Evolutionary conservation across 2,329 filamentous ascomycete species (phyloP), one percentile per base, ranked within the genome.

Genomic region (Atkinsonella hypoxylon): DNA sequence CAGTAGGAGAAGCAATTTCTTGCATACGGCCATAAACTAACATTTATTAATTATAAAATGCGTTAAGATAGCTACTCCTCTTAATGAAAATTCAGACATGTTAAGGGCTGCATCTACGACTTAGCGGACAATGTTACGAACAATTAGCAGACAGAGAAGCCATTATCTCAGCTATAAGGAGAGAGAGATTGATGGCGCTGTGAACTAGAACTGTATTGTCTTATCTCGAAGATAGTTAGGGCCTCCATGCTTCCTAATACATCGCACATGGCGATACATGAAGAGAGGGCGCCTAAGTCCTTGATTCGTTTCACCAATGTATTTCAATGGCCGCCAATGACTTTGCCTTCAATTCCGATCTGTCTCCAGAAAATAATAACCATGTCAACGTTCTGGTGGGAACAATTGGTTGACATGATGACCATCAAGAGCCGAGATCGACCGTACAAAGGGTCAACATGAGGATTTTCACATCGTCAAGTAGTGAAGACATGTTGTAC

Each of bases 201-300:
- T 82, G 70, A 60, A 81, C 67, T 0, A 77, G 75, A 0, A 51
- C 56, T 0, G 74, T 78, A 0, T 66, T 63, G 54, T 81, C 77
- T 0, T 54, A 48, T 46, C n/a, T n/a, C n/a, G n/a, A n/a, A n/a
- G n/a, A 77, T 72, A 0, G 0, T 3, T 0, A 70, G 68, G 0
- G 0, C 0, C 0, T 0, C 0, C 78, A 82, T 82, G 39, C 75
- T 78, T 4, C 71, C 74, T 8, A 73, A 78, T 7, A 81, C 75
- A 51, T 82, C 78, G 52, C 75, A 79, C 10, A 82, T 69, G 1
- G 78, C 77, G 34, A 82, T 77, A 51, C 72, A 70, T 15, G 71
- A 73, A 15, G 72, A 64, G 8, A 82, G 63, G 0, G 66, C 71
- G 2, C 78, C 78, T 2, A 71, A 75, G 53, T 80, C 74, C 46